Evolutionary conservation across 208 protist genomes (phyloP).

Genomic region (Acanthamoeba healyi): DNA sequence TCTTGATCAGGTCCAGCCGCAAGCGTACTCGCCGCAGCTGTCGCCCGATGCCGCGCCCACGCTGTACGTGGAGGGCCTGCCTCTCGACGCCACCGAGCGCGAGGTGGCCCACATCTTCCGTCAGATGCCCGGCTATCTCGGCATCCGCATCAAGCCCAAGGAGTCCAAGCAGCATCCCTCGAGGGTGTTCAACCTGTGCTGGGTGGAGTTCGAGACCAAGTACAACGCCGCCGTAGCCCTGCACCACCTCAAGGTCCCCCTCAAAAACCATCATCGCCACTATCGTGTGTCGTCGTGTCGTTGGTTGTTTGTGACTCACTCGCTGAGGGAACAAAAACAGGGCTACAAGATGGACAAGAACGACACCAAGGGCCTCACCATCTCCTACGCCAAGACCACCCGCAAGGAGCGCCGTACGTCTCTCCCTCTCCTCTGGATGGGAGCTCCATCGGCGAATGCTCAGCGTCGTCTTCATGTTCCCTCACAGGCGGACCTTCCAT

Average conservation of each 20-base stretch:
- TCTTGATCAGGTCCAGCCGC: background rate
- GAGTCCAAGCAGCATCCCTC: slow-evolving; percentile 41
- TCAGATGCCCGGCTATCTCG: slow-evolving; percentile 67
- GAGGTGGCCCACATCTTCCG: slow-evolving; percentile 76
- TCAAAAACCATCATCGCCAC: too few relatives aligned
- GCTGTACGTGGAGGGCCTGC: slow-evolving; percentile 75
- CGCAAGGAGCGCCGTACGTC: slow-evolving; percentile 15
- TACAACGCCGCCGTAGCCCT: slow-evolving; percentile 76
- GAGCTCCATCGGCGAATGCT: too few relatives aligned
- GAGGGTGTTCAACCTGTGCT: slow-evolving; percentile 74
- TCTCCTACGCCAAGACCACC: slow-evolving; percentile 75
- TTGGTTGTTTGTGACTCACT: background rate
- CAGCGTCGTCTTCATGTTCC: too few relatives aligned
- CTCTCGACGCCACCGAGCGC: slow-evolving; percentile 71
- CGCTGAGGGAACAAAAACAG: background rate
- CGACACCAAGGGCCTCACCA: slow-evolving; percentile 70
- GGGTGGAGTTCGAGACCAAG: slow-evolving; percentile 79
- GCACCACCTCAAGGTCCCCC: slow-evolving; percentile 60
- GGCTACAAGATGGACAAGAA: slow-evolving; percentile 72
- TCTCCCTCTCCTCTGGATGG: too few relatives aligned
- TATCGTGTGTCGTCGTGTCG: background rate
- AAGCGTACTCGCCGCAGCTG: slow-evolving; percentile 23
- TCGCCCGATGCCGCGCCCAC: slow-evolving; percentile 39
- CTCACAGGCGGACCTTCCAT: too few relatives aligned
- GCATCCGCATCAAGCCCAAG: slow-evolving; percentile 71